Evolutionary conservation across 176 grass and related monocot genomes (phyloP).

Genomic region (Chrysopogon serrulatus): DNA sequence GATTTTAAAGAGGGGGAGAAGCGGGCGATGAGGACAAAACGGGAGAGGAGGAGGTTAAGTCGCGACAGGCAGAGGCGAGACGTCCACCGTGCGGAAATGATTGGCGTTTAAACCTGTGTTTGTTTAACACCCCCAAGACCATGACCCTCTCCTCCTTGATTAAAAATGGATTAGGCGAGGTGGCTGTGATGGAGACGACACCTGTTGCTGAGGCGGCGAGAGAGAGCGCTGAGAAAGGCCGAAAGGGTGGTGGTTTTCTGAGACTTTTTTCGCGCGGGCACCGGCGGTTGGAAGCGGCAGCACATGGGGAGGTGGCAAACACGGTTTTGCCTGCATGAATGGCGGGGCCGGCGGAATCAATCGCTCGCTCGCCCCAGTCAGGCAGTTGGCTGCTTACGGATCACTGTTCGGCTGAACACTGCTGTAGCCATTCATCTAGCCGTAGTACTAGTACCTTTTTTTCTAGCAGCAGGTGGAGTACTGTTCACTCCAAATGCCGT

Average conservation of each 20-base stretch:
- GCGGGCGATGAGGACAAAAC: slow-evolving; percentile 31
- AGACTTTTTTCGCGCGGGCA: not conserved
- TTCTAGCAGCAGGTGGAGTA: not conserved
- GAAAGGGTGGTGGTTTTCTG: not conserved
- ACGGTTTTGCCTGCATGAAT: slow-evolving; percentile 51
- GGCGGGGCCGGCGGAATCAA: slow-evolving; percentile 45
- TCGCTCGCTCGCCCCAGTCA: slow-evolving; percentile 1
- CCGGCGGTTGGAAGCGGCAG: slow-evolving; percentile 31
- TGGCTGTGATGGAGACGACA: slow-evolving; percentile 1
- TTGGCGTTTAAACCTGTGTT: slow-evolving; percentile 20
- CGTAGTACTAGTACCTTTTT: not conserved
- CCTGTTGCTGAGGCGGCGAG: slow-evolving; percentile 15
- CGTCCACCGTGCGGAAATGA: slow-evolving; percentile 36
- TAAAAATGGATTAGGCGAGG: not conserved
- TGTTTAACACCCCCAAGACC: slow-evolving; percentile 14
- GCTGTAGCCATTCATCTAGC: not conserved
- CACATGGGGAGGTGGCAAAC: slow-evolving; percentile 56
- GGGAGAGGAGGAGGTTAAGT: slow-evolving; percentile 8
- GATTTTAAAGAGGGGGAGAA: slow-evolving; percentile 31
- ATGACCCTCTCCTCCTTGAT: not conserved
- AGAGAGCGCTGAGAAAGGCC: not conserved
- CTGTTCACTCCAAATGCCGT: not conserved
- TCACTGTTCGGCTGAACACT: not conserved
- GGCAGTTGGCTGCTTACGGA: slow-evolving; percentile 6
- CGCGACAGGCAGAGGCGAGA: slow-evolving; percentile 22